Evolutionary conservation across 2,329 filamentous ascomycete species (phyloP), one percentile per base, ranked within the genome.

Genomic region (Cladophialophora exuberans): DNA sequence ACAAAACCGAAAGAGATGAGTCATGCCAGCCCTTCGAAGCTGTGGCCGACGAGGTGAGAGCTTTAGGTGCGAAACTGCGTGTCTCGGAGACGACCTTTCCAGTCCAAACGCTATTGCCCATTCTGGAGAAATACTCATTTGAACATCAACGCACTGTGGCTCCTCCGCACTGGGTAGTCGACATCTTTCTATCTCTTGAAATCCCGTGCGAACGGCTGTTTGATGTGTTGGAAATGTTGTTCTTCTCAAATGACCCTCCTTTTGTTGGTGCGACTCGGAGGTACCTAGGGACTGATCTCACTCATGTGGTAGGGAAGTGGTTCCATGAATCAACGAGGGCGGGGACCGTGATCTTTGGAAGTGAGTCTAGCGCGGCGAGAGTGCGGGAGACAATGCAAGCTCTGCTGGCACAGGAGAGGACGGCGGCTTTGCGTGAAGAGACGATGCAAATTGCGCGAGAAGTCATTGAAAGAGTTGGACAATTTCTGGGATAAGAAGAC

Each of bases 221-320:
- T 63, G 75, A 79, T 1, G 80, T 84, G 1, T 73, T 89, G 7
- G 86, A 89, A 66, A 73, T 75, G 23, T 81, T 88, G 70, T 88
- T 84, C 73, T 88, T 87, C 69, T 81, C 81, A 31, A 83, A 86
- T 60, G 82, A 87, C 63, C 74, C 79, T 4, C 86, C 86, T 0
- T 89, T 88, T 69, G 72, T 78, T 30, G 83, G 82, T 3, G 69
- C 74, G 3, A 81, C 83, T 52, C 77, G 82, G 41, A 77, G 77
- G 36, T 72, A 79, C 54, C 74, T 89, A 5, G 82, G 82, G 2
- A 76, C 77, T 22, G 84, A 88, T 67, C 79, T 88, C 36, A 70
- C 87, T 0, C 84, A 86, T 62, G 70, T 85, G 2, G 74, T 85
- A 3, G 73, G 79, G 53, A 73, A 77, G 52, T 90, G 87, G 87